Evolutionary conservation across 495 filamentous ascomycete genomes (phyloP), one percentile per base, ranked within the genome.

Genomic region (Immersiella caudata): DNA sequence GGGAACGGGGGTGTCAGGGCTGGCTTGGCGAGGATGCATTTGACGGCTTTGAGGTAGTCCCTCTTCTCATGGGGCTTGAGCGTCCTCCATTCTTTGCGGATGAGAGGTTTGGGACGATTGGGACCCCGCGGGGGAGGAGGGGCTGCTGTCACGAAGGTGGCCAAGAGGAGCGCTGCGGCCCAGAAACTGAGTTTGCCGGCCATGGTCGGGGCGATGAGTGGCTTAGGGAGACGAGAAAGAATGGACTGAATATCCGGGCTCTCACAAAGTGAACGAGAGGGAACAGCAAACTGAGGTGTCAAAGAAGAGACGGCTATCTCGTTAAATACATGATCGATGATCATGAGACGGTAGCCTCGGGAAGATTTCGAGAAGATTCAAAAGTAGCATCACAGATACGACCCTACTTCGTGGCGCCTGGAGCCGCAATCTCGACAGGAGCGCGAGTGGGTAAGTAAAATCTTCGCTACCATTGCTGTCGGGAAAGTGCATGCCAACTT

Each of bases 1-100:
- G 35, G 4, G 65, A 67, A 65, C 24, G 59, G 21, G 16, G 71
- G 65, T 29, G 68, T 73, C 14, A 68, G 51, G 25, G 71, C 35
- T 2, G 71, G 70, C 20, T 65, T 65, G 62, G 55, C n/a, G 27
- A 73, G 52, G 52, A 73, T 54, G 71, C 71, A 73, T 12, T 68
- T 64, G 21, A 73, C 71, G 1, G 71, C 71, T n/a, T 20, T 25
- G 65, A 70, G 49, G 60, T 70, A 70, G 25, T 26, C 20, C 18
- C 56, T 36, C 29, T 70, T 73, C 12, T 73, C 65, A 12, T 25
- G 25, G 22, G 49, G 33, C 52, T 61, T 56, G 62, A 70, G 71
- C 22, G 71, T 73, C 24, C 71, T 62, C 71, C 71, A 46, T 46
- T 70, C 7, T 40, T 62, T 18, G 27, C 56, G 3, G 50, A 55